These are phyloP conservation scores for Artemisia annua DNA, from an alignment of 129 eudicot genomes.

Conservation along the genomic window DNA sequence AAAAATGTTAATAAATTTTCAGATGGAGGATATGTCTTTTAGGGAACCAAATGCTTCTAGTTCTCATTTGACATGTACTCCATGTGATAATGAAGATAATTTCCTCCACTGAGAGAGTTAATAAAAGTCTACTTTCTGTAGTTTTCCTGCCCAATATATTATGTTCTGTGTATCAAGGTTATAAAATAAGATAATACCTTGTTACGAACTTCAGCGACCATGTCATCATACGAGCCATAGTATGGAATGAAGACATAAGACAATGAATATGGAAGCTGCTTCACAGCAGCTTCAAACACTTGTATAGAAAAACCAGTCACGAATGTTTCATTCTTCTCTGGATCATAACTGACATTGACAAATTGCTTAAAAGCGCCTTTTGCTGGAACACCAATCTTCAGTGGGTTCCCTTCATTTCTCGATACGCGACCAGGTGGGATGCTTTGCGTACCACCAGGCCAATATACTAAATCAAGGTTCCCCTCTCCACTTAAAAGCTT, in stretches of 20 bases:
- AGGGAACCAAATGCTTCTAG: no score
- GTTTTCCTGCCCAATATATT: no score
- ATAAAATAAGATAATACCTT: conserved; percentile 34
- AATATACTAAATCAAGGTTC: conserved; percentile 39
- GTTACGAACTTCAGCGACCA: conserved; percentile 53
- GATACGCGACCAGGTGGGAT: conserved; percentile 42
- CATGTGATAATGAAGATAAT: no score
- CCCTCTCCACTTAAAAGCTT: conserved; percentile 19
- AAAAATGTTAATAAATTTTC: no score
- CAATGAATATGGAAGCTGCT: conserved; percentile 38
- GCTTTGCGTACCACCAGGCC: conserved; percentile 54
- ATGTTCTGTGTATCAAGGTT: no score
- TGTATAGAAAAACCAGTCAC: conserved; percentile 55
- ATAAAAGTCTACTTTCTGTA: no score
- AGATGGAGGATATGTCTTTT: no score
- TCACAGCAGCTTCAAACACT: conserved; percentile 55
- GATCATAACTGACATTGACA: conserved; percentile 51
- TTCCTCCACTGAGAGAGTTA: no score
- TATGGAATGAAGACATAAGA: conserved; percentile 53
- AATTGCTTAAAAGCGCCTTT: conserved; percentile 35
- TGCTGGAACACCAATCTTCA: conserved; percentile 63
- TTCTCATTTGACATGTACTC: no score
- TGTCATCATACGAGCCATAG: conserved; percentile 57
- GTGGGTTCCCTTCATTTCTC: conserved; percentile 33
- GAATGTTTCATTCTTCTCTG: conserved; percentile 30